phyloP scores from a whole-genome alignment of 2,329 filamentous ascomycete species.

The Raffaelea arxii region DNA sequence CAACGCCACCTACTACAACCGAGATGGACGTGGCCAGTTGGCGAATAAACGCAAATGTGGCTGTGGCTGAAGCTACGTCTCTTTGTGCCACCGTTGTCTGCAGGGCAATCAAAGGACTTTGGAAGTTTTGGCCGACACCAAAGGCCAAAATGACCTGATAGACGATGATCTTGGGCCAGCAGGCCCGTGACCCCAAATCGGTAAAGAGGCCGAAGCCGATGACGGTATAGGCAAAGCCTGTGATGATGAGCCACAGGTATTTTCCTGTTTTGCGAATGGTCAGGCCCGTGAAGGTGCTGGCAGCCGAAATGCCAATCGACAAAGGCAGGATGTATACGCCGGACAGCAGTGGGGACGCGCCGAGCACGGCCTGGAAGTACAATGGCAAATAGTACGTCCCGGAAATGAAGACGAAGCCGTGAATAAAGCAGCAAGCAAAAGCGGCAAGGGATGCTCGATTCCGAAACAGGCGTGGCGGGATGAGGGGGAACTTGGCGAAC shows the following conservation, averaged over 20 bases:
- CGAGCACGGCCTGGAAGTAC: slow-evolving; percentile 71
- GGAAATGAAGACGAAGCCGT: slow-evolving; percentile 70
- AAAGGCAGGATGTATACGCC: slow-evolving; percentile 67
- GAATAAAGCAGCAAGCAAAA: slow-evolving; percentile 58
- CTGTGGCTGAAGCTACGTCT: slow-evolving; percentile 54
- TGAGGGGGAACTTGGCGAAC: slow-evolving; percentile 66
- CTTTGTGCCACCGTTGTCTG: slow-evolving; percentile 50
- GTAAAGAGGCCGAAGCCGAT: slow-evolving; percentile 50
- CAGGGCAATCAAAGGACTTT: slow-evolving; percentile 52
- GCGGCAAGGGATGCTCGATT: slow-evolving; percentile 55
- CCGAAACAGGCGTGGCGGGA: slow-evolving; percentile 63
- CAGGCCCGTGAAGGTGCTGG: slow-evolving; percentile 30
- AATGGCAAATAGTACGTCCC: slow-evolving; percentile 73
- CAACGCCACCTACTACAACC: slow-evolving; percentile 43
- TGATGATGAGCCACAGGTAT: slow-evolving; percentile 45
- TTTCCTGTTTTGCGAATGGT: slow-evolving; percentile 44
- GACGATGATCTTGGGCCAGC: slow-evolving; percentile 36
- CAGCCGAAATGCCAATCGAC: slow-evolving; percentile 43
- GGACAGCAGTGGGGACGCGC: slow-evolving; percentile 57
- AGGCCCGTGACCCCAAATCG: slow-evolving; percentile 39
- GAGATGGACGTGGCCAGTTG: slow-evolving; percentile 48
- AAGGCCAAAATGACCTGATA: slow-evolving; percentile 52
- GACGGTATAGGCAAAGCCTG: slow-evolving; percentile 43
- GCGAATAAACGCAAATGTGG: slow-evolving; percentile 50
- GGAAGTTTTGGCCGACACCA: slow-evolving; percentile 54